Evolutionary conservation across 805 yeast genomes (phyloP).

Genomic region (Wickerhamiella domercqiae): DNA sequence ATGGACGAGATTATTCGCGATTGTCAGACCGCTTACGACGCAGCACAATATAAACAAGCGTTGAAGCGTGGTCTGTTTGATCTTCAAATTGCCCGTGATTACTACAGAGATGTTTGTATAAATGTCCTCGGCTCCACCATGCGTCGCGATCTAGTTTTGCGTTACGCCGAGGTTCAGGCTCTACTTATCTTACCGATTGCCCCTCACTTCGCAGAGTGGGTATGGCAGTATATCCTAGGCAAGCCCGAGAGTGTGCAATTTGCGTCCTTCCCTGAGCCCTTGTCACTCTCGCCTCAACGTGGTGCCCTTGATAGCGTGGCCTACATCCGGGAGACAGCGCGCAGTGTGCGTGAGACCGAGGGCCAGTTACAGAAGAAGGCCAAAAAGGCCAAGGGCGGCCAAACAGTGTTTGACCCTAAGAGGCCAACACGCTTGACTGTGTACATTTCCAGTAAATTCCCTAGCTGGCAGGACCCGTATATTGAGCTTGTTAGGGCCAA

Average conservation of each 20-base stretch:
- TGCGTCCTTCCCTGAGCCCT: constrained; percentile 68
- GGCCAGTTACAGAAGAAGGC: constrained; percentile 63
- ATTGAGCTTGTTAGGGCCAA: constrained; percentile 65
- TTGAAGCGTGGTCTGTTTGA: constrained; percentile 85
- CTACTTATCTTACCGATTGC: constrained; percentile 81
- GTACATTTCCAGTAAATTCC: constrained; percentile 66
- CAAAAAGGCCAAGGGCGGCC: constrained; percentile 46
- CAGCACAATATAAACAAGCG: constrained; percentile 73
- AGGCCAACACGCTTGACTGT: constrained; percentile 61
- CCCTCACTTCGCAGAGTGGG: constrained; percentile 87
- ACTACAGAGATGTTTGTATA: constrained; percentile 76
- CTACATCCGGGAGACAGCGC: constrained; percentile 62
- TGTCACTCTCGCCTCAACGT: constrained; percentile 34
- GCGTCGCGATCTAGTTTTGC: constrained; percentile 69
- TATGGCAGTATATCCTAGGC: constrained; percentile 69
- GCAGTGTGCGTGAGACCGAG: constrained; percentile 87
- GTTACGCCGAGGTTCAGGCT: constrained; percentile 77
- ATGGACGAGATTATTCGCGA: constrained; percentile 68
- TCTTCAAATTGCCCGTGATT: constrained; percentile 89
- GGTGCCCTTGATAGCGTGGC: constrained; percentile 51
- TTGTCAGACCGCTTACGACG: constrained; percentile 53
- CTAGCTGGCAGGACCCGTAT: constrained; percentile 79
- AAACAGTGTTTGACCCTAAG: constrained; percentile 55
- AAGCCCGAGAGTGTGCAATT: constrained; percentile 52
- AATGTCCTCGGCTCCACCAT: constrained; percentile 33